These are phyloP conservation scores for Curvularia lunata DNA, from an alignment of 2,329 filamentous ascomycete genomes.

Conservation along the genomic window DNA sequence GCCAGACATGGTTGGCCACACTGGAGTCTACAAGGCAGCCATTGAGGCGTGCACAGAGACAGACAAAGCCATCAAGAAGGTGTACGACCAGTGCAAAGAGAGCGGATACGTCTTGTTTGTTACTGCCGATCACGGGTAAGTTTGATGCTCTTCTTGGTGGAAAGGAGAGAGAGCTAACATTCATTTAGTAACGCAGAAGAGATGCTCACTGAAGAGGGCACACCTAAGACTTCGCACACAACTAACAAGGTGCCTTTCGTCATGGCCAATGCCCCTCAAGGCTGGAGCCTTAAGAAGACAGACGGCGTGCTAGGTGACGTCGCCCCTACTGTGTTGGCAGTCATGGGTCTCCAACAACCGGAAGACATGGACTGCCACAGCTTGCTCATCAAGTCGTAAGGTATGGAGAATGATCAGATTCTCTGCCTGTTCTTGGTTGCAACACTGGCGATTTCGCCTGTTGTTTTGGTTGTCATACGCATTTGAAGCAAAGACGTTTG, in stretches of 20 bases:
- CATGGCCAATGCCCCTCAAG: constrained; percentile 94
- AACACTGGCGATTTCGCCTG: background rate
- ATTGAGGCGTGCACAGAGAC: constrained; percentile 84
- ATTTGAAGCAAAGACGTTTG: background rate
- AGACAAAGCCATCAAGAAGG: constrained; percentile 90
- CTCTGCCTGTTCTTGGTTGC: background rate
- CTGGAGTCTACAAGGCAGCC: constrained; percentile 94
- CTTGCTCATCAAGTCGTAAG: constrained; percentile 75
- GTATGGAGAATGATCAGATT: background rate
- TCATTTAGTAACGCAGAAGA: constrained; percentile 84
- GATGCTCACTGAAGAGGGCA: constrained; percentile 96
- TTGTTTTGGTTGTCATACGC: background rate
- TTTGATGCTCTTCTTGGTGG: constrained; percentile 10
- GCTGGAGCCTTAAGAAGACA: constrained; percentile 83
- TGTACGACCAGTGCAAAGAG: constrained; percentile 93
- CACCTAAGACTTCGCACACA: constrained; percentile 97
- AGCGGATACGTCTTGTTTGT: constrained; percentile 93
- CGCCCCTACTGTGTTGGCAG: constrained; percentile 87
- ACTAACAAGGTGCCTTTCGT: constrained; percentile 97
- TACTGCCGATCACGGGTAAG: constrained; percentile 88
- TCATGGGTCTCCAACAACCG: constrained; percentile 90
- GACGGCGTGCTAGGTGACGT: constrained; percentile 96
- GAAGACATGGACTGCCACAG: constrained; percentile 90
- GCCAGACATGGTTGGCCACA: constrained; percentile 99
- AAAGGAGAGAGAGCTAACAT: constrained; percentile 29